Base-by-base conservation (phyloP, 2,329 filamentous ascomycete genomes). In the Hypoxylon rubiginosum region DNA sequence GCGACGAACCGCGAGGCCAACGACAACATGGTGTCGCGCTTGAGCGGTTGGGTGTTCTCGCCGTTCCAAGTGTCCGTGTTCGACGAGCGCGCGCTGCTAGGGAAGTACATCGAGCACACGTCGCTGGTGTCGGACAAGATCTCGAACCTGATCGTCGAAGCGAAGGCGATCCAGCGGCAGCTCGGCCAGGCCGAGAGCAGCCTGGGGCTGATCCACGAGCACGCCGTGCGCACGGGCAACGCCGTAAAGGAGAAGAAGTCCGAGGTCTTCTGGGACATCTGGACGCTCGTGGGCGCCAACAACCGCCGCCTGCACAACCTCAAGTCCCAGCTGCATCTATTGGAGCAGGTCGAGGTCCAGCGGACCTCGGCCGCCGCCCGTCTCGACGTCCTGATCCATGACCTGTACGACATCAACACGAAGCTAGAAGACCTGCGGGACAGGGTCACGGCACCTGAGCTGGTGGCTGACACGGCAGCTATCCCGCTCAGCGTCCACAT, bases 101-200 rank as follows among this genome's bases (percentile, higher is more conserved):
- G 93, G 66, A 90, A 92, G 75, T 96, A 95, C 76, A 84, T 94
- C 21, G 85, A 89, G 59, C 92, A 95, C 79, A 91, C 91, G 1
- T 81, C 83, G 21, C 83, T 89, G 13, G 88, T 94, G 10, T 90
- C 91, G 64, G 89, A 91, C 46, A 89, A 91, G 73, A 92, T 95
- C 67, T 79, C 82, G 3, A 78, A 78, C 17, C 85, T 97, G 13
- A 92, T 96, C 66, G 75, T 86, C 50, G 90, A 93, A 76, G 92
- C 92, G 0, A 86, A 92, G 69, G 86, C 86, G 1, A 85, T 95
- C 8, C 83, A 94, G 7, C 78, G 82, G 11, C 84, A 91, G 1
- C 86, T 97, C 2, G 82, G 86, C 21, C 86, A 87, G 64, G 87
- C 93, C 1, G 92, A 94, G 75, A 85, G 88, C 66, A 86, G 91